Conservation (phyloP, 495 filamentous ascomycete genomes). For the Penicillium psychrofluorescens region DNA sequence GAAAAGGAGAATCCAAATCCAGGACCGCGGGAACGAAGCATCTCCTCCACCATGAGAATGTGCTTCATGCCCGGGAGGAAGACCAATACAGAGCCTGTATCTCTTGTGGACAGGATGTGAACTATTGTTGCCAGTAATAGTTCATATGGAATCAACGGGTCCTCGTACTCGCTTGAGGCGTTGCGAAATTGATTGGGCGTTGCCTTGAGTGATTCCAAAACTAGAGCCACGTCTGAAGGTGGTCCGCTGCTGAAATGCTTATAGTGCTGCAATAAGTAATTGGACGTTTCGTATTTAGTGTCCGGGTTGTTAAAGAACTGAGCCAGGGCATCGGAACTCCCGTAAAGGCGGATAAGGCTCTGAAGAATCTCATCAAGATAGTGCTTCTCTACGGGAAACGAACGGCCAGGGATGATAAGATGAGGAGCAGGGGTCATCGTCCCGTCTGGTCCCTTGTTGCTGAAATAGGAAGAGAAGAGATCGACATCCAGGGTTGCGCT, state of each 20-base stretch:
- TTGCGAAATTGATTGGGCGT: too few species aligned
- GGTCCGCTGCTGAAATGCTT: too few species aligned
- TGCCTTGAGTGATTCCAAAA: neutral
- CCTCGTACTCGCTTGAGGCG: slow-evolving; percentile 17
- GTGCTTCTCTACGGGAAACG: slow-evolving; percentile 45
- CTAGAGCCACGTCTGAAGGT: too few species aligned
- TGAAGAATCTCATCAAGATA: slow-evolving; percentile 44
- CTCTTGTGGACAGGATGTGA: slow-evolving; percentile 41
- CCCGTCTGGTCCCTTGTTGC: slow-evolving; percentile 17
- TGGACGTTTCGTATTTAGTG: too few species aligned
- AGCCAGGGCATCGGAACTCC: neutral
- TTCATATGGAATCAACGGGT: slow-evolving; percentile 38
- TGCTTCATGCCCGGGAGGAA: slow-evolving; percentile 53
- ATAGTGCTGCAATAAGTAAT: too few species aligned
- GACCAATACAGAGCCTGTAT: slow-evolving; percentile 46
- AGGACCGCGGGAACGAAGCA: slow-evolving; percentile 12
- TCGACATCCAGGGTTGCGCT: slow-evolving; percentile 52
- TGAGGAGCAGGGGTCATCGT: slow-evolving; percentile 36
- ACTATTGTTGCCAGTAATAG: slow-evolving; percentile 43
- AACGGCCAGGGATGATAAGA: slow-evolving; percentile 48
- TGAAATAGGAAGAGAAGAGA: slow-evolving; percentile 50
- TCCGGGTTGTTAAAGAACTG: neutral
- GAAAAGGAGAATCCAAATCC: slow-evolving; percentile 37
- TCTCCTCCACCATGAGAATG: slow-evolving; percentile 31
- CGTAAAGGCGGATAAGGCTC: slow-evolving; percentile 21